Evolutionary conservation across 257 asterid genomes (phyloP).

Genomic region (Nicotiana paniculata): DNA sequence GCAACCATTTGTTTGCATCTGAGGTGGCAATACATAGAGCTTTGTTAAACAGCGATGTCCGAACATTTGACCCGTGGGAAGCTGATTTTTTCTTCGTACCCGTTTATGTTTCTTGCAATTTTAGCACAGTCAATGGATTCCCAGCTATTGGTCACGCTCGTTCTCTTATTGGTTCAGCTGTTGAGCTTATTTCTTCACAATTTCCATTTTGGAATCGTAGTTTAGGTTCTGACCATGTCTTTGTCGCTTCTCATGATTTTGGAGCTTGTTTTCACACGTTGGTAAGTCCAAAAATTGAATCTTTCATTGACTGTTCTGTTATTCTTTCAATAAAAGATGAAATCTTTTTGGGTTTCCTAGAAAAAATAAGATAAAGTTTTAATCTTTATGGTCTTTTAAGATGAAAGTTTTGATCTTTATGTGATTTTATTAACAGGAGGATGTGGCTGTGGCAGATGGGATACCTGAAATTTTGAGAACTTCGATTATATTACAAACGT

Average conservation of each 20-base stretch:
- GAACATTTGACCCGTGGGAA: constrained; percentile 55
- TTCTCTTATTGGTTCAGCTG: constrained; percentile 45
- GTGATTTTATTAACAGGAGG: constrained; percentile 43
- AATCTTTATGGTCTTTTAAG: not conserved
- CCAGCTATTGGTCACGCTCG: constrained; percentile 95
- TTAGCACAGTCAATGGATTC: constrained; percentile 82
- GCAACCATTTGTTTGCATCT: constrained; percentile 71
- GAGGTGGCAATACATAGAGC: constrained; percentile 86
- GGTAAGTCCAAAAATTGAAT: constrained; percentile 25
- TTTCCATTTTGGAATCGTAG: constrained; percentile 86
- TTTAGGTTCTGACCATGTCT: constrained; percentile 77
- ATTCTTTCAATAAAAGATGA: not conserved
- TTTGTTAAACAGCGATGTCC: constrained; percentile 31
- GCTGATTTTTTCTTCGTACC: constrained; percentile 94
- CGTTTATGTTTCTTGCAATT: constrained; percentile 82
- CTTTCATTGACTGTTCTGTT: not conserved
- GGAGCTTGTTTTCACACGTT: constrained; percentile 94
- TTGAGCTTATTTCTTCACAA: constrained; percentile 37
- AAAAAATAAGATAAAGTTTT: too few species aligned
- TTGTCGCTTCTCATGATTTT: constrained; percentile 92
- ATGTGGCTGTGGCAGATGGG: constrained; percentile 70
- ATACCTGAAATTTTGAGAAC: constrained; percentile 59
- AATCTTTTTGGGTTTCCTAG: not conserved
- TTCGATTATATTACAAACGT: constrained; percentile 69
- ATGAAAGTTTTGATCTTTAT: not conserved